Evolutionary conservation across 208 protist species (phyloP).

Genomic region (Leishmania aethiopica): DNA sequence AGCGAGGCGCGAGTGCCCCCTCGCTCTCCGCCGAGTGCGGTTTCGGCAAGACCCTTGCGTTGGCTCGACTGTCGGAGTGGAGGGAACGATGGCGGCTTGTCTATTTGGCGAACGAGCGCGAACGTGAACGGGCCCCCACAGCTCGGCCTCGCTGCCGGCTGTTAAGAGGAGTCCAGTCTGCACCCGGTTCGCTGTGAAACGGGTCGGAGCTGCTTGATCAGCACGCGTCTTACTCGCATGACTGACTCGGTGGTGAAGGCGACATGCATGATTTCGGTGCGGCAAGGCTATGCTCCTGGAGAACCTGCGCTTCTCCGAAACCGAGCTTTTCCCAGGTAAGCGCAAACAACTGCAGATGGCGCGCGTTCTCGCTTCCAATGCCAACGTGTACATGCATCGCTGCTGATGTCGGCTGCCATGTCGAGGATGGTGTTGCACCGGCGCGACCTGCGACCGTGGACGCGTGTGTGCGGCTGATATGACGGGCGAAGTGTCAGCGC

Average conservation of each 20-base stretch:
- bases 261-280: conserved; percentile 55
- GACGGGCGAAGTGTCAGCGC: neutral
- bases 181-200: conserved; percentile 92
- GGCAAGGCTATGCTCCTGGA: conserved; percentile 98
- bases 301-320: conserved; percentile 99
- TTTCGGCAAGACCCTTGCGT: conserved; percentile 65
- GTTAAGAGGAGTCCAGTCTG: conserved; percentile 90
- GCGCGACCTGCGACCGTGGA: neutral
- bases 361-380: conserved; percentile 90
- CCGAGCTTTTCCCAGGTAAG: conserved; percentile 94
- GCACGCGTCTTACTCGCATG: conserved; percentile 77
- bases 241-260: conserved; percentile 76
- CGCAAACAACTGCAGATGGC: conserved; percentile 81
- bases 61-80: conserved; percentile 62
- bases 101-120: conserved; percentile 65
- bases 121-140: conserved; percentile 58
- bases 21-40: conserved; percentile 34
- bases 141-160: conserved; percentile 50
- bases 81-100: conserved; percentile 68
- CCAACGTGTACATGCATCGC: conserved; percentile 92
- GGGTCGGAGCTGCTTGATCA: conserved; percentile 92
- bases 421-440: neutral
- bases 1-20: conserved; percentile 44
- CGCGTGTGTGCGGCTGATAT: neutral
- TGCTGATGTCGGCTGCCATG: neutral